These are phyloP conservation scores for Fusarium chuoi DNA, from an alignment of 2,329 filamentous ascomycete species.

Conservation along the genomic window DNA sequence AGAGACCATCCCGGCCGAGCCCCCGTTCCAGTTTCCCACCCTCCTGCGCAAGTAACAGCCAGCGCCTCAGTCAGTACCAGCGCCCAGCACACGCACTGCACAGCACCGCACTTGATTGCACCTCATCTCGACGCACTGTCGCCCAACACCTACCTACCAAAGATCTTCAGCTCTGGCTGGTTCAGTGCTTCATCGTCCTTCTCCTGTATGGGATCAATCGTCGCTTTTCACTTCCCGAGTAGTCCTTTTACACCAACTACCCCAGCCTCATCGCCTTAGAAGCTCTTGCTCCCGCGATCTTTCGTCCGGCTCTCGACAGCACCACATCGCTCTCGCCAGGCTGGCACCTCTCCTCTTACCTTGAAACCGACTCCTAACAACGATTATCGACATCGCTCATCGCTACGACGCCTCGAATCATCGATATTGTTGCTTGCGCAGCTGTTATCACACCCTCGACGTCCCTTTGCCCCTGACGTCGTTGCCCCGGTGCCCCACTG, in stretches of 20 bases:
- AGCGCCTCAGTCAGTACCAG: constrained; percentile 37
- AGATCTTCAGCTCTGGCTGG: constrained; percentile 45
- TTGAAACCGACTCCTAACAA: constrained; percentile 23
- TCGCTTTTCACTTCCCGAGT: constrained; percentile 26
- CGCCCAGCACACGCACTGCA: constrained; percentile 26
- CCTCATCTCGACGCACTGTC: constrained; percentile 22
- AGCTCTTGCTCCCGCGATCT: constrained; percentile 27
- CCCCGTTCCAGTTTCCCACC: constrained; percentile 31
- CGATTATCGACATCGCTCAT: constrained; percentile 29
- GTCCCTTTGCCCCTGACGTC: constrained; percentile 47
- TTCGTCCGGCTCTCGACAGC: constrained; percentile 34
- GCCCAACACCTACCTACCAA: constrained; percentile 37
- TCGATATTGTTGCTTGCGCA: constrained; percentile 32
- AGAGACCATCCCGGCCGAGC: constrained; percentile 24
- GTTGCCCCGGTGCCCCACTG: constrained; percentile 47
- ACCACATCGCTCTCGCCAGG: constrained; percentile 33
- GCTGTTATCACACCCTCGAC: constrained; percentile 31
- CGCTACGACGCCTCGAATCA: constrained; percentile 22
- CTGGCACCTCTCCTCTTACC: constrained; percentile 35
- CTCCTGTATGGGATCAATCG: constrained; percentile 38
- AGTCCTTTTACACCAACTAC: constrained; percentile 20
- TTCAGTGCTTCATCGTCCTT: constrained; percentile 42
- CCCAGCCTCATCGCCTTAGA: constrained; percentile 31
- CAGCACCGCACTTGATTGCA: constrained; percentile 18
- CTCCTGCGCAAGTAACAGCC: constrained; percentile 35